phyloP scores from a whole-genome alignment of 352 stramenopile species.

The Globisporangium uncinulatum region DNA sequence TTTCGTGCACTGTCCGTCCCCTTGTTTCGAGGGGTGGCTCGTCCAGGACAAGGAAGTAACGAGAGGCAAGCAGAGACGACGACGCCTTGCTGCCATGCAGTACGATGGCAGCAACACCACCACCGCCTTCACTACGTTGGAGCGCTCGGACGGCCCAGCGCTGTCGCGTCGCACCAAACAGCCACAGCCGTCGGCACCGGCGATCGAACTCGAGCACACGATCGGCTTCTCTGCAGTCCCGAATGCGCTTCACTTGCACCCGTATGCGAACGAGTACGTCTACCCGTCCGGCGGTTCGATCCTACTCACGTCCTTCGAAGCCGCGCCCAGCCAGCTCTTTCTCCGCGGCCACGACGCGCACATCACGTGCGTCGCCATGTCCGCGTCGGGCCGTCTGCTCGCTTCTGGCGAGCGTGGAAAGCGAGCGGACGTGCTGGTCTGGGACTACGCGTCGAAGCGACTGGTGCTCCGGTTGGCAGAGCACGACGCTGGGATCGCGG shows the following conservation, averaged over 20 bases:
- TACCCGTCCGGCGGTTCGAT: constrained; percentile 86
- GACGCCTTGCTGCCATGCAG: constrained; percentile 20
- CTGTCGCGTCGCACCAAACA: neutral
- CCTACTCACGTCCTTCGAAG: constrained; percentile 66
- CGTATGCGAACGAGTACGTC: constrained; percentile 72
- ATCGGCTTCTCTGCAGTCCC: constrained; percentile 85
- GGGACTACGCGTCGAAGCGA: constrained; percentile 71
- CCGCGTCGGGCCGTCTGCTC: constrained; percentile 63
- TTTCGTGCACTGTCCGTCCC: neutral
- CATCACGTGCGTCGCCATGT: constrained; percentile 81
- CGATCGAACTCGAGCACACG: constrained; percentile 90
- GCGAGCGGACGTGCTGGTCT: constrained; percentile 87
- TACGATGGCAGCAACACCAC: constrained; percentile 19
- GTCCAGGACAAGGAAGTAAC: no score
- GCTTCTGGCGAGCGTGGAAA: constrained; percentile 81
- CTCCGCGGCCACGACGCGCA: constrained; percentile 77
- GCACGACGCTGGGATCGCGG: constrained; percentile 87
- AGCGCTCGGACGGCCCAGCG: neutral
- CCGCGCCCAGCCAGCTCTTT: constrained; percentile 80
- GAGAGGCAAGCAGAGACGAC: neutral
- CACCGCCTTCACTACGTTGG: constrained; percentile 3
- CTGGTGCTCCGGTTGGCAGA: constrained; percentile 84
- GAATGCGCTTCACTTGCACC: constrained; percentile 86
- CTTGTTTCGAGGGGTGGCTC: neutral
- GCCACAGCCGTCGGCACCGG: constrained; percentile 5